A percentile compares a stretch with the other conserved stretches of the same genome.
phyloP scores from a whole-genome alignment of 208 protist species.

The Leishmania amazonensis region DNA sequence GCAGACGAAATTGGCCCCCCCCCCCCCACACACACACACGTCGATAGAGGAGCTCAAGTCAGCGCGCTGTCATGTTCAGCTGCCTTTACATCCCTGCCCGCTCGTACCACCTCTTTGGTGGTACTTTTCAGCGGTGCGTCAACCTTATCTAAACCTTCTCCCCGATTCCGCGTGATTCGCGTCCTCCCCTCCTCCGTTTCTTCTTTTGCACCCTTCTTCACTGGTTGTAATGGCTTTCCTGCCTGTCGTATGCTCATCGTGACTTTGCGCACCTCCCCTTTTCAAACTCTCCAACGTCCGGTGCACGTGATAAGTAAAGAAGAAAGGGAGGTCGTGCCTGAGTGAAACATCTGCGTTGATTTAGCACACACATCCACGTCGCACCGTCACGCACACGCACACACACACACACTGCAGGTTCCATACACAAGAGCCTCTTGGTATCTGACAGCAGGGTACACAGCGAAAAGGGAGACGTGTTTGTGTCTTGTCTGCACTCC shows the following conservation, averaged over 20 bases:
- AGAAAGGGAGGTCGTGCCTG: background rate
- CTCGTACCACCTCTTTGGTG: background rate
- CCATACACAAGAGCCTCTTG: background rate
- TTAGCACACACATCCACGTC: background rate
- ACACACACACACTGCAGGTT: background rate
- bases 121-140: background rate
- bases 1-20: background rate
- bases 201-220: background rate
- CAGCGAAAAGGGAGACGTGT: background rate
- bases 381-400: background rate
- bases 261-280: background rate
- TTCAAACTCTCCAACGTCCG: background rate
- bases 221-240: background rate
- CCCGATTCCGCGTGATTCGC: background rate
- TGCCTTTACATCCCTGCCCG: background rate
- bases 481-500: background rate
- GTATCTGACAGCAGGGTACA: background rate
- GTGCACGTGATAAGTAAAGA: background rate
- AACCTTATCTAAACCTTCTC: background rate
- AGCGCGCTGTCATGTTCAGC: background rate
- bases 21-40: background rate
- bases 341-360: background rate
- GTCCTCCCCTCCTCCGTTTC: background rate
- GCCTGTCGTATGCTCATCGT: background rate
- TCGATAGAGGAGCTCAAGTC: background rate